A percentile compares a stretch with the other conserved stretches of the same genome.
phyloP scores from a whole-genome alignment of 495 filamentous ascomycete species.

The Cladorrhinum samala region DNA sequence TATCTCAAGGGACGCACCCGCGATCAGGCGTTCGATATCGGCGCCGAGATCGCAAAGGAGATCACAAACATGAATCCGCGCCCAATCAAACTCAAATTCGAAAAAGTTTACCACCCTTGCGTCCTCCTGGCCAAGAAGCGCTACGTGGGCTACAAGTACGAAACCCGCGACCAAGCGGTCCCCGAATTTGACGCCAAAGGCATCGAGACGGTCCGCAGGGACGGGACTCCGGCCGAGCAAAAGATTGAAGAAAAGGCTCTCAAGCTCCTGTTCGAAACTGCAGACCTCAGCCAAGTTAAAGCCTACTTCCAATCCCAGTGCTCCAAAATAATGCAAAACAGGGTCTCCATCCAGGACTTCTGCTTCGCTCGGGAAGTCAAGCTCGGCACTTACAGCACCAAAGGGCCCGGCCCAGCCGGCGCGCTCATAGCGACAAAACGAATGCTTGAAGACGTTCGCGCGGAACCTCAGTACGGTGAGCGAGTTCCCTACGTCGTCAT shows the following conservation, averaged over 20 bases:
- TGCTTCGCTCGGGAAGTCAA: slow-evolving; percentile 90
- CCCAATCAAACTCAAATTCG: slow-evolving; percentile 93
- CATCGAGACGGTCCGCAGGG: slow-evolving; percentile 91
- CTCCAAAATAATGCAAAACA: slow-evolving; percentile 84
- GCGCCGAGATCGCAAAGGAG: slow-evolving; percentile 82
- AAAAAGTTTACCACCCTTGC: slow-evolving; percentile 96
- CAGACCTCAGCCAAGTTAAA: slow-evolving; percentile 86
- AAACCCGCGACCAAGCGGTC: slow-evolving; percentile 64
- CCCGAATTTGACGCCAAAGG: slow-evolving; percentile 98
- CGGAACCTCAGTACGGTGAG: slow-evolving; percentile 93
- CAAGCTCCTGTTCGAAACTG: slow-evolving; percentile 75
- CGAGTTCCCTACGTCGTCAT: slow-evolving; percentile 91
- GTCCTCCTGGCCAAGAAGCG: slow-evolving; percentile 94
- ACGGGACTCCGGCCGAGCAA: slow-evolving; percentile 92
- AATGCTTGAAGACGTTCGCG: slow-evolving; percentile 78
- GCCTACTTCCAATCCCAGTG: slow-evolving; percentile 86
- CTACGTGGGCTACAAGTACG: slow-evolving; percentile 97
- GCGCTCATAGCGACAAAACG: slow-evolving; percentile 77
- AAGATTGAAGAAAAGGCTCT: slow-evolving; percentile 96
- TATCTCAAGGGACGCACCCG: slow-evolving; percentile 80
- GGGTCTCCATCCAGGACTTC: slow-evolving; percentile 89
- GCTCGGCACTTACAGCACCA: slow-evolving; percentile 82
- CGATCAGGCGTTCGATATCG: slow-evolving; percentile 86
- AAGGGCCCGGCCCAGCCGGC: slow-evolving; percentile 68
- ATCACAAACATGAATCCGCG: slow-evolving; percentile 88